phyloP scores from a whole-genome alignment of 768 basidiomycete genomes.

The Zangia roseola region DNA sequence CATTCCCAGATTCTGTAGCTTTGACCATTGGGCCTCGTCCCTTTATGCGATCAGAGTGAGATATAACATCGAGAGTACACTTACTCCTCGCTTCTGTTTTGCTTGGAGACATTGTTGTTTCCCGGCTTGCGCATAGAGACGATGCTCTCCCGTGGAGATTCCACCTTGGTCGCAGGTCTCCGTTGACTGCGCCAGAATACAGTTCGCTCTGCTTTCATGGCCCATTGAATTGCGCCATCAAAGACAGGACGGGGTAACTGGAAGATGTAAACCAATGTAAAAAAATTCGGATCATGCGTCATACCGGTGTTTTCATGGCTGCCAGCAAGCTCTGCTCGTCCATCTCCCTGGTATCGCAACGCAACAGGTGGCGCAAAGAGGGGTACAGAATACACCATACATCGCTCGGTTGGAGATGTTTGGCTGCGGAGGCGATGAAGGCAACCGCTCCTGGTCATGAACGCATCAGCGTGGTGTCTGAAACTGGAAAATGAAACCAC shows the following conservation, averaged over 20 bases:
- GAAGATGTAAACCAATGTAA: not conserved
- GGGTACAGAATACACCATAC: slow-evolving; percentile 98
- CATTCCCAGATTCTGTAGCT: slow-evolving; percentile 89
- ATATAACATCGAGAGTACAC: slow-evolving; percentile 22
- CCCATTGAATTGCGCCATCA: slow-evolving; percentile 86
- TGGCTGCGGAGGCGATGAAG: slow-evolving; percentile 84
- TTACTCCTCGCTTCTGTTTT: slow-evolving; percentile 75
- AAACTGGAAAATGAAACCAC: slow-evolving; percentile 3
- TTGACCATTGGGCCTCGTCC: slow-evolving; percentile 72
- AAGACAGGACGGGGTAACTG: slow-evolving; percentile 71
- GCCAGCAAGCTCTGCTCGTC: slow-evolving; percentile 73
- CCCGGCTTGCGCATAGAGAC: slow-evolving; percentile 58
- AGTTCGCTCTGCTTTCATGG: slow-evolving; percentile 77
- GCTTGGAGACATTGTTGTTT: slow-evolving; percentile 36
- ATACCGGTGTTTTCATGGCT: slow-evolving; percentile 76
- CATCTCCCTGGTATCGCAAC: slow-evolving; percentile 75
- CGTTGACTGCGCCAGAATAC: slow-evolving; percentile 72
- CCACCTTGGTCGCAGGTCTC: slow-evolving; percentile 46
- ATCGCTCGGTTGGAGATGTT: slow-evolving; percentile 81
- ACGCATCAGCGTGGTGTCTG: not conserved
- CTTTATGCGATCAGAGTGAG: slow-evolving; percentile 26
- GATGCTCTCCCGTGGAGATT: slow-evolving; percentile 73
- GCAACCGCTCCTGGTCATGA: slow-evolving; percentile 67
- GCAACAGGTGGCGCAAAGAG: slow-evolving; percentile 79
- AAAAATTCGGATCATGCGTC: slow-evolving; percentile 23